phyloP scores from a whole-genome alignment of 2,329 filamentous ascomycete species.

The Alternaria triticina region DNA sequence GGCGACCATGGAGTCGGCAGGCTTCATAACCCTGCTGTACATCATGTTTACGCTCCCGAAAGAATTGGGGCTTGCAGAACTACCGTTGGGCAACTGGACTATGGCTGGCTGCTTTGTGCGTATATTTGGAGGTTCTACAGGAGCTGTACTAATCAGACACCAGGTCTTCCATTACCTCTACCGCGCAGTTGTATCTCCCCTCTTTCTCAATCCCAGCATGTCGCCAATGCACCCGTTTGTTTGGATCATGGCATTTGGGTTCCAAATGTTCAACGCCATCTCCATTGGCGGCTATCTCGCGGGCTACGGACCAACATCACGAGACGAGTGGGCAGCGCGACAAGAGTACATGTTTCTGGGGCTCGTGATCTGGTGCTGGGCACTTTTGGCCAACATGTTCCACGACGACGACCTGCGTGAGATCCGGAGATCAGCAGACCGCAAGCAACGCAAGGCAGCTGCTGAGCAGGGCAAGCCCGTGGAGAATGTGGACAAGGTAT shows the following conservation, averaged over 20 bases:
- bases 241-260: conserved; percentile 67
- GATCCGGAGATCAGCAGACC: conserved; percentile 74
- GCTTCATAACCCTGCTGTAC: conserved; percentile 79
- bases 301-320: conserved; percentile 75
- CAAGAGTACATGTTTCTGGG: conserved; percentile 64
- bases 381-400: conserved; percentile 80
- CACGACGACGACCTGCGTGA: conserved; percentile 90
- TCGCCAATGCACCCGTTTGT: conserved; percentile 81
- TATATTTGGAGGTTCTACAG: conserved; percentile 4
- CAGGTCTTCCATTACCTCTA: conserved; percentile 87
- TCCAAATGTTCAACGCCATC: conserved; percentile 82
- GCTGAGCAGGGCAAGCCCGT: conserved; percentile 54
- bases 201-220: conserved; percentile 86
- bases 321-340: conserved; percentile 58
- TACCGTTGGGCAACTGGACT: conserved; percentile 80
- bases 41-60: conserved; percentile 72
- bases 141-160: conserved; percentile 7
- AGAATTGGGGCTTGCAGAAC: conserved; percentile 60
- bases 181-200: conserved; percentile 81
- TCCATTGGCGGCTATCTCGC: conserved; percentile 81
- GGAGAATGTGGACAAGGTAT: conserved; percentile 75
- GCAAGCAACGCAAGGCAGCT: conserved; percentile 61
- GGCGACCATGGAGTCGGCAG: conserved; percentile 85
- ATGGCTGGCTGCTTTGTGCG: conserved; percentile 71
- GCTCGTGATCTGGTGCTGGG: conserved; percentile 75